Base-by-base conservation (phyloP, 148 eudicot species). In the Agrostemma githago region DNA sequence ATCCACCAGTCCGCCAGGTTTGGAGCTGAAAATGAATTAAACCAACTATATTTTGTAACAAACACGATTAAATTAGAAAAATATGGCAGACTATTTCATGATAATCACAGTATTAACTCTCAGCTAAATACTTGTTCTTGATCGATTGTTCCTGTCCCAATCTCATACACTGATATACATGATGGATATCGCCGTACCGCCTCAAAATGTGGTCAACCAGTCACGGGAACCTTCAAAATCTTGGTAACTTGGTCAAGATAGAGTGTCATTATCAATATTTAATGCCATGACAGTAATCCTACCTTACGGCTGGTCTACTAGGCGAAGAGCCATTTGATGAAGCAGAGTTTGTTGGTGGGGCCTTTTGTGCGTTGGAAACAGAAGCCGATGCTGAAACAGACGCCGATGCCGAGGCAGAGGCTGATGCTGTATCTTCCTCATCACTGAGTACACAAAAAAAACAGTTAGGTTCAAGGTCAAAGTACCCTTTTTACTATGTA, bases 371-470 rank as follows among this genome's bases (percentile, higher is more conserved):
- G 57, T 76, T 85, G 1, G 83, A 39, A 67, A 78, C 68, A 3
- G 87, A 79, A 54, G 89, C 97, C 62, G 97, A 92, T 63, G 94
- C 89, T 51, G 99, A 43, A 43, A 43, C 46, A 43, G 46, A 43
- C 46, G 46, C 46, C 2, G 46, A 51, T 51, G 56, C 56, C 56
- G 83, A 39, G 64, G 76, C 68, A 3, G 87, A 79, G 54, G 89
- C 97, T 66, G 97, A 92, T 64, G 94, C 89, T 44, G 99, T 86
- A 79, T 96, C 91, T 81, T 96, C 99, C 83, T 96, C 99, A 65
- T 96, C 99, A 75, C 99, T 96, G 84, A 72, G 57, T 16, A 57
- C 42, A 54, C 15, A 73, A 71, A 11, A 8, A 15, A 40, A 3
- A 34, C 43, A 62, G 4, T 69, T 69, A 60, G 78, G 51, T 34